Base-by-base conservation (phyloP, 495 filamentous ascomycete species). In the Aspergillus taichungensis region DNA sequence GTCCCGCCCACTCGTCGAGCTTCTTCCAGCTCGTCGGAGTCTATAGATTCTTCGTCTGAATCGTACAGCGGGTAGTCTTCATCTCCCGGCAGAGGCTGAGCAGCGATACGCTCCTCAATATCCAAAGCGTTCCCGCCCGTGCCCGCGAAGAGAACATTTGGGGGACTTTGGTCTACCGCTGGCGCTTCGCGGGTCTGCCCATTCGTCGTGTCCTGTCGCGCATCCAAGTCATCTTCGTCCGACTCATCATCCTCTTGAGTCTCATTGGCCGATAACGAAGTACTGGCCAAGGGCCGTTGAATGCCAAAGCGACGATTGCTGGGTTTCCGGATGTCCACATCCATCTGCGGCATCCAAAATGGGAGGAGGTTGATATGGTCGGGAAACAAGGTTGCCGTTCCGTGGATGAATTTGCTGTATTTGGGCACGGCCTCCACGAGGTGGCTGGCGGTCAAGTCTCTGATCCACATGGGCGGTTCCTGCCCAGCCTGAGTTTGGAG, bases 361-460 rank as follows among this genome's bases (percentile, higher is more conserved):
- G 92, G 92, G 3, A 97, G 77, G 2, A 99, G 78, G 28, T 95
- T 71, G 61, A 97, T 97, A 37, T 84, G 81, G 28, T 82, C 75
- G 0, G 89, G 91, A 63, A 95, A 92, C 13, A 97, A 63, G 0
- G 78, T 87, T 7, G 91, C 88, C 0, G 81, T 85, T 40, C 92
- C 92, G 63, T 99, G 92, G 48, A 99, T 99, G 64, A 97, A 99
- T 68, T 99, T 99, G 54, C 88, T 95, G 71, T 95, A 99, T 59
- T 99, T 99, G 40, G 92, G 92, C 1, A 97, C 90, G 1, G 94
- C 92, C 62, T 99, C 92, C 10, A 99, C 92, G 18, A 99, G 76
- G 63, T 99, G 92, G 53, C 85, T 92, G 11, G 87, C 76, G 14
- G 86, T 92, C 34, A 99, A 73, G 52, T 95, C 88, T 8, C 87